Evolutionary conservation across 2,329 filamentous ascomycete genomes (phyloP).

Genomic region (Bipolaris sorokiniana): DNA sequence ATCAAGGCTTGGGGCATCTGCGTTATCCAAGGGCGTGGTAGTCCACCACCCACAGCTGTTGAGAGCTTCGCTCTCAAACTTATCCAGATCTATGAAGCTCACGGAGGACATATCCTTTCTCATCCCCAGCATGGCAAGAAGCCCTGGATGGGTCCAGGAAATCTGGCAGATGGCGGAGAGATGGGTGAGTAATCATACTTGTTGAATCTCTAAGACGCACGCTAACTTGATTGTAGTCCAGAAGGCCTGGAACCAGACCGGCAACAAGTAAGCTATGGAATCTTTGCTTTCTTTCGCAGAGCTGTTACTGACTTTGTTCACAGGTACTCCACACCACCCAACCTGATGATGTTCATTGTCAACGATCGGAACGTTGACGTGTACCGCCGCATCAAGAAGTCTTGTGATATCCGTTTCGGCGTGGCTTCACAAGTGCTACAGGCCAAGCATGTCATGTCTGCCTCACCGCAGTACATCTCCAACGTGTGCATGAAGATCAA

Average conservation of each 20-base stretch:
- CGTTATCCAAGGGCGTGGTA: slow-evolving; percentile 62
- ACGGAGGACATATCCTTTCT: slow-evolving; percentile 63
- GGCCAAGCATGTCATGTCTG: slow-evolving; percentile 69
- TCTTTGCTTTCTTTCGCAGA: neutral
- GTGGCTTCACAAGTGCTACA: slow-evolving; percentile 85
- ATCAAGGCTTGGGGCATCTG: slow-evolving; percentile 79
- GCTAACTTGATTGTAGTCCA: slow-evolving; percentile 47
- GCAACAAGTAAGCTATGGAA: slow-evolving; percentile 49
- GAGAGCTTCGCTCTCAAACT: slow-evolving; percentile 67
- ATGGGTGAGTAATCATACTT: slow-evolving; percentile 29
- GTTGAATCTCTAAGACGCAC: neutral
- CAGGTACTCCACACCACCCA: slow-evolving; percentile 62
- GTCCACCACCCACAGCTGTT: slow-evolving; percentile 52
- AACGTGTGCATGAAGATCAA: slow-evolving; percentile 98
- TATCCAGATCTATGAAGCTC: slow-evolving; percentile 62
- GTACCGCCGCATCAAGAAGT: slow-evolving; percentile 90
- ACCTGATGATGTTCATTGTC: slow-evolving; percentile 82
- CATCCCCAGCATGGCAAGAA: slow-evolving; percentile 38
- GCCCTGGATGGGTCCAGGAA: slow-evolving; percentile 41
- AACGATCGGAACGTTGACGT: slow-evolving; percentile 71
- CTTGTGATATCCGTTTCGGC: slow-evolving; percentile 82
- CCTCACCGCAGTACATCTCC: slow-evolving; percentile 81
- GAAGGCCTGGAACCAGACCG: slow-evolving; percentile 62
- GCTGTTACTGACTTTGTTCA: neutral
- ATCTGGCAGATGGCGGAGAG: slow-evolving; percentile 51